Evolutionary conservation across 257 asterid genomes (phyloP), one percentile per base, ranked within the genome.

Genomic region (Rubia yunnanensis): DNA sequence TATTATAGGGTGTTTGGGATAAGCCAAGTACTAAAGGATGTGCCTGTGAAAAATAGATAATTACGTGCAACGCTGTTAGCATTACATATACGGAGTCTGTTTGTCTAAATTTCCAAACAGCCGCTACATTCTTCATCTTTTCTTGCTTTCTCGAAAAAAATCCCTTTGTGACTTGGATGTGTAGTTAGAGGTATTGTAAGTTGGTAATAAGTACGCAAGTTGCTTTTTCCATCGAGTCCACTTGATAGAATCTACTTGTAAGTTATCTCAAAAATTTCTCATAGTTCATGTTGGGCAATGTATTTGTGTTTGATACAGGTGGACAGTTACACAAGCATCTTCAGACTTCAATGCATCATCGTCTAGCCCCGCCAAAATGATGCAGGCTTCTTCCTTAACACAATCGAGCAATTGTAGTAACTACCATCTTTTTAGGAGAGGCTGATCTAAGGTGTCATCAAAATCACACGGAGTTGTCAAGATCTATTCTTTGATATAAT

Each of bases 311-410:
- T 78, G 70, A 69, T 49, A 53, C 81, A 84, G 94, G 88, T 73
- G 83, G 83, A 59, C 74, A 74, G 60, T 84, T 76, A 27, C 77
- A 73, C 63, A 77, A 77, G 74, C 81, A 58, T 24, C 26, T 72
- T 36, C 87, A 70, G 63, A 76, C 65, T 66, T 66, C 77, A 28
- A 75, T 74, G 39, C 75, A 65, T 68, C 72, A 59, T 9, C 76
- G 63, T 56, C 38, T 66, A 65, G 73, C 73, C 46, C 56, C 70
- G 4, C 67, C 46, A 27, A 81, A 77, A 74, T 77, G 74, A 81
- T 31, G 44, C 10, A 28, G 22, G 15, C 36, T 26, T 41, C 69
- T 28, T 48, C 10, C 36, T 27, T 64, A 9, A 18, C 38, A 35
- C 36, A 46, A 5, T 10, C 46, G 46, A 11, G 59, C 31, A n/a